phyloP scores from a whole-genome alignment of 768 basidiomycete genomes.

The Daedaleopsis nitida region DNA sequence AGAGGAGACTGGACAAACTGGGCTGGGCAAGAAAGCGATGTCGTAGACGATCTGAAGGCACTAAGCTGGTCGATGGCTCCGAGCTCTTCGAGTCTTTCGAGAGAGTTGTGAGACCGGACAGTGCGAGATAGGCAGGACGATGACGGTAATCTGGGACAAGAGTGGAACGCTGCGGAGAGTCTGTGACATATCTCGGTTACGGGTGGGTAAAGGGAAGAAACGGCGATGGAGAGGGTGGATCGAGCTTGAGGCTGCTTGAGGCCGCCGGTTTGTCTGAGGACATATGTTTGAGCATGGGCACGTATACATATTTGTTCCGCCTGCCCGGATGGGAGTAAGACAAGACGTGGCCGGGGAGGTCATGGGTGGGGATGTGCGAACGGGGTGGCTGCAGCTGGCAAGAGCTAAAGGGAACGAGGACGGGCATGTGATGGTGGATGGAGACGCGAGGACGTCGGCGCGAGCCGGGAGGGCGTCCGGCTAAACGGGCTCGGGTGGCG shows the following conservation, averaged over 20 bases:
- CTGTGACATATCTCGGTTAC: not conserved
- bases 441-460: not conserved
- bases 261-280: not conserved
- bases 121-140: not conserved
- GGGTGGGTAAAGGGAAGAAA: no score
- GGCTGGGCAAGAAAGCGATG: no score
- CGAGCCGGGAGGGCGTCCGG: conserved; percentile 8
- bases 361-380: conserved; percentile 1
- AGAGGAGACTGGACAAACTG: no score
- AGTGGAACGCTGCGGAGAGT: not conserved
- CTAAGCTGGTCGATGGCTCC: no score
- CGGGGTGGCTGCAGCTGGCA: no score
- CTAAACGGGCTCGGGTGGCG: conserved; percentile 12
- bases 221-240: no score
- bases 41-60: no score
- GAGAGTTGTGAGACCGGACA: no score
- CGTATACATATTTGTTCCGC: not conserved
- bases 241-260: no score
- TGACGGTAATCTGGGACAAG: not conserved
- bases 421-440: conserved; percentile 11
- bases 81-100: no score
- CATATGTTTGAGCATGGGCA: not conserved
- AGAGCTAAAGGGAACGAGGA: not conserved
- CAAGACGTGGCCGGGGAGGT: conserved; percentile 4
- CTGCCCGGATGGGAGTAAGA: not conserved